phyloP scores from a whole-genome alignment of 2,329 filamentous ascomycete genomes.

The Colletotrichum magnum region DNA sequence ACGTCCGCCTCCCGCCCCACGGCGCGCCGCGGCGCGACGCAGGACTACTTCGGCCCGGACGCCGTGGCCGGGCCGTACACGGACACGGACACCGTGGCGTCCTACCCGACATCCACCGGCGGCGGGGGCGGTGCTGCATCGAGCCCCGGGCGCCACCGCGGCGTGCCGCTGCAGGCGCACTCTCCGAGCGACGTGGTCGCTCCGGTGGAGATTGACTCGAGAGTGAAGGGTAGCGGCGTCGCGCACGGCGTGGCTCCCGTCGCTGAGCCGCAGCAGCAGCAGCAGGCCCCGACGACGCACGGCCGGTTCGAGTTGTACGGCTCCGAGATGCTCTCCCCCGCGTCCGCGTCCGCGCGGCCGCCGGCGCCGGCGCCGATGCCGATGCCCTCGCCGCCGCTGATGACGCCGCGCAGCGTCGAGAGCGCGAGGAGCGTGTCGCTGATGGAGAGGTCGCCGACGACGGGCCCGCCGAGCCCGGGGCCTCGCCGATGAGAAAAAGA shows the following conservation, averaged over 20 bases:
- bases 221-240: conserved; percentile 11
- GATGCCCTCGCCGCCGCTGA: conserved; percentile 19
- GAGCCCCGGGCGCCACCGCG: conserved; percentile 51
- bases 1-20: conserved; percentile 46
- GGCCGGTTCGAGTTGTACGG: conserved; percentile 63
- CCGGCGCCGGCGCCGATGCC: conserved; percentile 2
- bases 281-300: conserved; percentile 46
- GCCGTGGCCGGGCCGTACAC: conserved; percentile 64
- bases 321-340: conserved; percentile 46
- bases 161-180: conserved; percentile 60
- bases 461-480: conserved; percentile 13
- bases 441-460: conserved; percentile 31
- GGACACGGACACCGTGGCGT: conserved; percentile 46
- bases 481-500: background rate
- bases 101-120: conserved; percentile 28
- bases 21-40: conserved; percentile 49
- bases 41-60: conserved; percentile 61
- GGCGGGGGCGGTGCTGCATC: conserved; percentile 42
- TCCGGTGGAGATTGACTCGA: conserved; percentile 69
- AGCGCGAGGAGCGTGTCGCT: conserved; percentile 20
- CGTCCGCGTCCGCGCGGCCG: background rate
- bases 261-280: conserved; percentile 6
- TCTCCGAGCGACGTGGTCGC: conserved; percentile 64
- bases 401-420: conserved; percentile 30
- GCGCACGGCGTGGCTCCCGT: conserved; percentile 6